Conservation (phyloP, 768 basidiomycete genomes). For the Melanogaster broomeanus region DNA sequence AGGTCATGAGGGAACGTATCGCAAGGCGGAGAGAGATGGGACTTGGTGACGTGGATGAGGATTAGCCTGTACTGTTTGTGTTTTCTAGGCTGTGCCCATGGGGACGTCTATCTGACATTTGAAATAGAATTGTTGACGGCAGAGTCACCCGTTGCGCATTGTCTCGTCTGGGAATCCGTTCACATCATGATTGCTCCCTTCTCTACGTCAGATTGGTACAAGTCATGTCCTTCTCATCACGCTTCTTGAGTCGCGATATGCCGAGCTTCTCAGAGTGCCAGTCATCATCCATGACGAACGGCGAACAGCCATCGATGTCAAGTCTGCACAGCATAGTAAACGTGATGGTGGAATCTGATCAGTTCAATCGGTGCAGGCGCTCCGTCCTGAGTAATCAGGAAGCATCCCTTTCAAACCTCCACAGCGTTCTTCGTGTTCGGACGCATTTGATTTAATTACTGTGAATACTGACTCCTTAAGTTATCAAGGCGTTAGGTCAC, state of each 20-base stretch:
- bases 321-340: no score
- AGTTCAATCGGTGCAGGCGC: no score
- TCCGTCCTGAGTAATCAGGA: no score
- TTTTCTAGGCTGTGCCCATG: constrained; percentile 3
- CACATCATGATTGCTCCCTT: not conserved
- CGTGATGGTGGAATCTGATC: no score
- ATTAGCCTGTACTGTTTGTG: constrained; percentile 23
- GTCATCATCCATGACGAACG: no score
- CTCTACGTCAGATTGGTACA: not conserved
- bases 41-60: constrained; percentile 43
- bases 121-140: not conserved
- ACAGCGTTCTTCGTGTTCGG: no score
- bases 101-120: not conserved
- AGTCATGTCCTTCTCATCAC: not conserved
- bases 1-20: constrained; percentile 44
- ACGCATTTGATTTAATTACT: no score
- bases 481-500: no score
- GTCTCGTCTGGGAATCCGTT: not conserved
- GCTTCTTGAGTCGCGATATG: not conserved
- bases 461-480: no score
- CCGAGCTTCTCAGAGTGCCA: no score
- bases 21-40: constrained; percentile 43
- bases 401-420: no score
- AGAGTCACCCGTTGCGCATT: constrained; percentile 5
- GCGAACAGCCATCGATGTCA: no score